These are phyloP conservation scores for Vanrija humicola DNA, from an alignment of 1,284 basidiomycete genomes.

Conservation along the genomic window DNA sequence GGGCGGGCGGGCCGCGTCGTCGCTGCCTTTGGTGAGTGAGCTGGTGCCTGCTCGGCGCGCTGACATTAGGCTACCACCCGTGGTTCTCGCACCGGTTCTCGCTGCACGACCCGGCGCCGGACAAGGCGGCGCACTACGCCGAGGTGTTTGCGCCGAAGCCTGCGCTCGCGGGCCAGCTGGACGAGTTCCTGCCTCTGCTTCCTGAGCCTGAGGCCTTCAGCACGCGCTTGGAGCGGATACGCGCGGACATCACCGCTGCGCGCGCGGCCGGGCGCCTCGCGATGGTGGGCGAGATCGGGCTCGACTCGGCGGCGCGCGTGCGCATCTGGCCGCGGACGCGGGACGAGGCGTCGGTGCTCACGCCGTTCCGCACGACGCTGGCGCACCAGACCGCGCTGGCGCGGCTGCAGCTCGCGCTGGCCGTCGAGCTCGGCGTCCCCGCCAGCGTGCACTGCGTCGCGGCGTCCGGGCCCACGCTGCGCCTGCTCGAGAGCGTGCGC, in stretches of 20 bases:
- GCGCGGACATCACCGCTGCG: conserved; percentile 18
- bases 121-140: conserved; percentile 47
- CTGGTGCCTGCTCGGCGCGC: too few relatives aligned
- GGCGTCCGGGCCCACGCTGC: conserved; percentile 45
- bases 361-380: conserved; percentile 48
- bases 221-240: conserved; percentile 22
- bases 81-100: conserved; percentile 52
- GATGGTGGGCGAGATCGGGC: conserved; percentile 52
- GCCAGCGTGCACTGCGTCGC: conserved; percentile 51
- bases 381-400: conserved; percentile 47
- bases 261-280: conserved; percentile 23
- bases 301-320: conserved; percentile 46
- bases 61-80: conserved; percentile 48
- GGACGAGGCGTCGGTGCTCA: conserved; percentile 20
- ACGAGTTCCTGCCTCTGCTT: conserved; percentile 28
- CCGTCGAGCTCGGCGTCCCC: conserved; percentile 45
- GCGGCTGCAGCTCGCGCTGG: conserved; percentile 47
- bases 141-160: conserved; percentile 39
- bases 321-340: neutral
- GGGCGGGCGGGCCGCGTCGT: conserved; percentile 21
- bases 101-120: conserved; percentile 18
- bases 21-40: conserved; percentile 45
- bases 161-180: conserved; percentile 16
- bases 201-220: conserved; percentile 40
- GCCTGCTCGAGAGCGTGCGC: conserved; percentile 35